Evolutionary conservation across 192 early-diverging fungal genomes (phyloP).

Genomic region (Coemansia biformis): DNA sequence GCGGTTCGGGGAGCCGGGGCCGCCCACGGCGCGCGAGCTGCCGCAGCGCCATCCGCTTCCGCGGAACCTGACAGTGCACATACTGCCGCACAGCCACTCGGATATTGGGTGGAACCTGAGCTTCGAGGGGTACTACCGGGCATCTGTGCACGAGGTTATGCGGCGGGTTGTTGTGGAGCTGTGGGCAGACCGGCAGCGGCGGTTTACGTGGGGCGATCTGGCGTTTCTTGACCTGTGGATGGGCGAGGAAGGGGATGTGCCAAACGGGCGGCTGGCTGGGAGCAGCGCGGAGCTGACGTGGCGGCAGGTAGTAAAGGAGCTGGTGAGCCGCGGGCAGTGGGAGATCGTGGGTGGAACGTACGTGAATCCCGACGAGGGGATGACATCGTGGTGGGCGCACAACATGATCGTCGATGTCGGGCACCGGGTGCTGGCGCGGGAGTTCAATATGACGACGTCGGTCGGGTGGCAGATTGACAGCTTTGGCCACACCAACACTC

Average conservation of each 20-base stretch:
- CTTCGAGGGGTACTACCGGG: conserved; percentile 31
- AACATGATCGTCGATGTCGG: conserved; percentile 34
- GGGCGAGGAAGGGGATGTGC: conserved; percentile 26
- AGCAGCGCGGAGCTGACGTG: conserved; percentile 12
- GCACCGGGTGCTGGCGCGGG: conserved; percentile 13
- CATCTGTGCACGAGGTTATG: conserved; percentile 28
- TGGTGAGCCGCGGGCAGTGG: conserved; percentile 23
- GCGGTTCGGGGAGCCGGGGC: conserved; percentile 23
- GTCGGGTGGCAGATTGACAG: conserved; percentile 45
- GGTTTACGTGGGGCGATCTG: conserved; percentile 46
- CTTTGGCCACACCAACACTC: conserved; percentile 29
- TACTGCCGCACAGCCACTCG: conserved; percentile 44
- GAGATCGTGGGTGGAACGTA: conserved; percentile 39
- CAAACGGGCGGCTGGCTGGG: conserved; percentile 5
- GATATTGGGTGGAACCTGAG: conserved; percentile 51
- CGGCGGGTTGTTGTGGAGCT: conserved; percentile 18
- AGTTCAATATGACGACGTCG: conserved; percentile 18
- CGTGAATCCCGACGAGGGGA: conserved; percentile 44
- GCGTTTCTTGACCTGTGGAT: conserved; percentile 45
- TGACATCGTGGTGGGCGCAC: conserved; percentile 49
- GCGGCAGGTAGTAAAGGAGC: conserved; percentile 18
- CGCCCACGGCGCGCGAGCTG: conserved; percentile 21
- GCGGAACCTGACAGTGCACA: conserved; percentile 28
- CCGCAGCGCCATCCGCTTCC: conserved; percentile 2
- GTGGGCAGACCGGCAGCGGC: conserved; percentile 15